Evolutionary conservation across 2,329 filamentous ascomycete genomes (phyloP).

Genomic region (Rugonectria rugulosa): DNA sequence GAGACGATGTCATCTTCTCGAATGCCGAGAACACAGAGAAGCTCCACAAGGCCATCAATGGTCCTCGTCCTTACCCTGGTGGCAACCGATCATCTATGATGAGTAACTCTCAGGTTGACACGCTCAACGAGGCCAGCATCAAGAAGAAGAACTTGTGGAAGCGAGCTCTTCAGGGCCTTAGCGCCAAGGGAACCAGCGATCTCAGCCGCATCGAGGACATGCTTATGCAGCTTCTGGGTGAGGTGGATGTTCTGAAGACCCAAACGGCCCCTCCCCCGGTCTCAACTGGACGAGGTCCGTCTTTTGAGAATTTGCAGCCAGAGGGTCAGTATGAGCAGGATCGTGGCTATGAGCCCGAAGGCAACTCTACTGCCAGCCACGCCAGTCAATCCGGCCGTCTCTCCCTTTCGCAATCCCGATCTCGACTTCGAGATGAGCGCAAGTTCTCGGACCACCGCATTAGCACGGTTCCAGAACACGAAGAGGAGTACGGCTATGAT

Average conservation of each 20-base stretch:
- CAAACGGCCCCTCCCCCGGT: constrained; percentile 55
- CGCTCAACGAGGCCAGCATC: constrained; percentile 63
- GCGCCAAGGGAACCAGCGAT: constrained; percentile 87
- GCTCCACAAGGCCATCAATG: constrained; percentile 82
- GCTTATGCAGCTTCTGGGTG: constrained; percentile 88
- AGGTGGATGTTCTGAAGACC: constrained; percentile 84
- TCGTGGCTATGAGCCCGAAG: constrained; percentile 84
- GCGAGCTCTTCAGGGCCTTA: constrained; percentile 89
- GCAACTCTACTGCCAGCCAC: constrained; percentile 72
- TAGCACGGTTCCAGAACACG: constrained; percentile 86
- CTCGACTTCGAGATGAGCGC: constrained; percentile 56
- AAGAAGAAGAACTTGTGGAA: constrained; percentile 96
- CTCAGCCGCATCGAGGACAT: constrained; percentile 88
- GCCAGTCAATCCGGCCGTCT: constrained; percentile 80
- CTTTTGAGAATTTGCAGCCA: constrained; percentile 73
- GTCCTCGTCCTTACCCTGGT: constrained; percentile 82
- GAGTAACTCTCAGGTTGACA: constrained; percentile 63
- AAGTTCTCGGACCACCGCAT: constrained; percentile 80
- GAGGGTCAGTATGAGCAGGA: constrained; percentile 72
- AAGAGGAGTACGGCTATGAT: constrained; percentile 74
- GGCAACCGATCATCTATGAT: constrained; percentile 64
- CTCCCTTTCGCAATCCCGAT: constrained; percentile 64
- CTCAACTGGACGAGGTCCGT: constrained; percentile 61
- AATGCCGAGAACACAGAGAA: constrained; percentile 89
- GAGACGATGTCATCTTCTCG: constrained; percentile 84